Evolutionary conservation across 257 asterid genomes (phyloP).

Genomic region (Parsonsia alboflavescens): DNA sequence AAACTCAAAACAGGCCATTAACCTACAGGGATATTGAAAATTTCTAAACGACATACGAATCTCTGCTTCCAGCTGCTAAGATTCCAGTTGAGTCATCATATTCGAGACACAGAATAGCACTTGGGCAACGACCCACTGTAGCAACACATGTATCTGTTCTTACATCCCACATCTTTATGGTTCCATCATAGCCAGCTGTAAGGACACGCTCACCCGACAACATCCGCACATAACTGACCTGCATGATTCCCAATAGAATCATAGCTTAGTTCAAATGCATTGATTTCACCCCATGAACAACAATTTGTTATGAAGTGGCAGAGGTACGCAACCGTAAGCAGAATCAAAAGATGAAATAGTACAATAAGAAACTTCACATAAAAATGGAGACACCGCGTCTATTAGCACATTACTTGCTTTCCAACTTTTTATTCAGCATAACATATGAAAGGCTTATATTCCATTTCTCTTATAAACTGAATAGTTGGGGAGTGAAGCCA

Average conservation of each 20-base stretch:
- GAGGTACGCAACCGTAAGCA: not conserved
- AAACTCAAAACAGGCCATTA: too few relatives aligned
- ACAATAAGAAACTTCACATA: not conserved
- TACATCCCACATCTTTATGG: conserved; percentile 99
- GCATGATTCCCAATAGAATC: conserved; percentile 6
- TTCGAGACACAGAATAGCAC: conserved; percentile 95
- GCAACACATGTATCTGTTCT: conserved; percentile 98
- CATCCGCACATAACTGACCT: conserved; percentile 89
- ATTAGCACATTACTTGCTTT: not conserved
- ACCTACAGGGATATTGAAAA: not conserved
- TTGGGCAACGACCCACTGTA: conserved; percentile 85
- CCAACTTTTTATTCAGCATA: not conserved
- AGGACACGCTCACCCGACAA: conserved; percentile 98
- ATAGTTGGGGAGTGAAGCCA: not conserved
- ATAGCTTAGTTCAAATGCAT: conserved; percentile 18
- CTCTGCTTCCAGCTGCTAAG: conserved; percentile 95
- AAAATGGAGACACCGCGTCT: not conserved
- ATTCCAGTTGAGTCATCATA: conserved; percentile 87
- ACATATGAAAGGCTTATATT: not conserved
- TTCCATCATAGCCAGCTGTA: conserved; percentile 95
- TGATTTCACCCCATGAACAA: not conserved
- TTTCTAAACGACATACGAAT: conserved; percentile 50
- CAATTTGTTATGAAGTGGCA: not conserved
- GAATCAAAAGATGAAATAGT: not conserved
- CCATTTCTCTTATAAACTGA: not conserved